Evolutionary conservation across 164 flowering plant species (phyloP).

Genomic region (Umbellularia californica): DNA sequence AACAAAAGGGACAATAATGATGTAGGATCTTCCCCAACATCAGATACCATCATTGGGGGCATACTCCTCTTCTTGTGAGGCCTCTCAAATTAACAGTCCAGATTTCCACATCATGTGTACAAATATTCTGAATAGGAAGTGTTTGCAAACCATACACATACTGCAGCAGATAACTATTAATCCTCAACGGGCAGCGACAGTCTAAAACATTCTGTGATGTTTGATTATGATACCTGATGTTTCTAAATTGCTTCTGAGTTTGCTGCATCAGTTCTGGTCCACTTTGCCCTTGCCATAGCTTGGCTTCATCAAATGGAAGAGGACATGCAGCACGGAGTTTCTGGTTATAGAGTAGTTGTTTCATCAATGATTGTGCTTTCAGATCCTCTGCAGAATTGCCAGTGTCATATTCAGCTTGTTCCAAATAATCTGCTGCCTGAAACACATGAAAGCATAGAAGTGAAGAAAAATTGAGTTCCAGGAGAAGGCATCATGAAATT

Average conservation of each 20-base stretch:
- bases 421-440: slow-evolving; percentile 86
- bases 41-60: no score
- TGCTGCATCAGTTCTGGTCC: slow-evolving; percentile 86
- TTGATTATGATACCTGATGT: slow-evolving; percentile 62
- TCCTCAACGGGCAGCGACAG: background rate
- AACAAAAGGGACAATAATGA: background rate
- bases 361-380: slow-evolving; percentile 75
- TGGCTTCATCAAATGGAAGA: slow-evolving; percentile 95
- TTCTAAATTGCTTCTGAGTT: slow-evolving; percentile 83
- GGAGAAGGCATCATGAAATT: background rate
- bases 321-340: slow-evolving; percentile 87
- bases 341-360: slow-evolving; percentile 64
- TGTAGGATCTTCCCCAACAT: background rate
- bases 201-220: background rate
- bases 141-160: background rate
- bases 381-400: slow-evolving; percentile 80
- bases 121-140: background rate
- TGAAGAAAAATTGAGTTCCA: background rate
- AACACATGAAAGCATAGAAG: slow-evolving; percentile 12
- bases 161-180: background rate
- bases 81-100: background rate
- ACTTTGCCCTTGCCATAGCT: slow-evolving; percentile 91
- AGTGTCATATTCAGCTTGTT: slow-evolving; percentile 91
- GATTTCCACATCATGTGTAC: background rate
- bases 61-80: background rate